phyloP scores from a whole-genome alignment of 148 eudicot genomes.

The Rhododendron ovatum region DNA sequence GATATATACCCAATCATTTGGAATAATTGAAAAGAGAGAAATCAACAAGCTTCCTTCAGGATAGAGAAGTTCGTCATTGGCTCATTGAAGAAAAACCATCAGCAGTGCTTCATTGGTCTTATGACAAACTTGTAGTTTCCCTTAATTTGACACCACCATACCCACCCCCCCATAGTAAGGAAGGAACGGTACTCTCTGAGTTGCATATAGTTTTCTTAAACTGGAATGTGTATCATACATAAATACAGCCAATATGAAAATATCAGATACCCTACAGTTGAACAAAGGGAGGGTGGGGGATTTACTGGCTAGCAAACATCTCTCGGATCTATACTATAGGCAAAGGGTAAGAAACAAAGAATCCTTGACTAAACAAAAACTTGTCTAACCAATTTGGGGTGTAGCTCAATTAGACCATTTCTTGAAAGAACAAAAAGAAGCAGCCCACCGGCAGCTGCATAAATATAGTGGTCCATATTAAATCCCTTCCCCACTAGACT shows the following conservation, averaged over 20 bases:
- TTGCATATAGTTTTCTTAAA: background rate
- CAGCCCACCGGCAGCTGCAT: background rate
- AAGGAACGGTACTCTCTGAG: background rate
- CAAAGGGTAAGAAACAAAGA: background rate
- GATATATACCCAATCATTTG: background rate
- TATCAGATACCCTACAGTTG: background rate
- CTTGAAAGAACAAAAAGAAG: background rate
- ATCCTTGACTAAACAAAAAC: background rate
- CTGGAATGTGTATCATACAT: background rate
- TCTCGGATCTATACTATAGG: background rate
- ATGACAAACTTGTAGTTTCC: background rate
- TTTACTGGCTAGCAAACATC: background rate
- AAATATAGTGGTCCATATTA: background rate
- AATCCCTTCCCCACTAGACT: background rate
- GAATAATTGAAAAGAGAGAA: background rate
- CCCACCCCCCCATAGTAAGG: background rate
- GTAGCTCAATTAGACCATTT: background rate
- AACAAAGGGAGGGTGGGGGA: background rate
- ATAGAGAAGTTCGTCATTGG: background rate
- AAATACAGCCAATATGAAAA: background rate
- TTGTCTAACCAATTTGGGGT: background rate
- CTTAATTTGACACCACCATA: background rate
- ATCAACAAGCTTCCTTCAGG: background rate
- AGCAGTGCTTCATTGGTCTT: background rate
- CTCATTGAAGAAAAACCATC: background rate